Base-by-base conservation (phyloP, 2,329 filamentous ascomycete species). In the Zymoseptoria passerinii region DNA sequence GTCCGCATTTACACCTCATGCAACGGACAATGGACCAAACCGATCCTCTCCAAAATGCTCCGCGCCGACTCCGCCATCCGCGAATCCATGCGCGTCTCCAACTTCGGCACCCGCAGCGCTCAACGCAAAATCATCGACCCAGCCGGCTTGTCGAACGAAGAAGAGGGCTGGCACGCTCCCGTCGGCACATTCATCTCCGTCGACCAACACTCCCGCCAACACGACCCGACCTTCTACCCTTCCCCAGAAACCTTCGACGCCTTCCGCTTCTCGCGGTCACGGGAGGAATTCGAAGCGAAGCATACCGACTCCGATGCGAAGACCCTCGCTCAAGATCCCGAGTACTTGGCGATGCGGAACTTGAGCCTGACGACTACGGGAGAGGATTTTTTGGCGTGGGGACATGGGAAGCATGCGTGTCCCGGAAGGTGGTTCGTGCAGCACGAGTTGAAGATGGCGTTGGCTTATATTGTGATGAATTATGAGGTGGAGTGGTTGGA, bases 401-500 rank as follows among this genome's bases (percentile, higher is more conserved):
- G 68, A 3, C 66, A 69, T 55, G 69, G 69, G 2, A 62, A 62
- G 50, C 68, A 70, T 62, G 65, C 67, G n/a, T 72, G 68, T 57
- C 73, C 74, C 6, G 73, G 73, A 3, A 68, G 74, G 1, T 76
- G 60, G 23, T 60, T 62, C 44, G 56, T 59, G 4, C 55, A 58
- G 44, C 57, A 60, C 7, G 60, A 62, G 23, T 49, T 62, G 50
- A 62, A 75, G 59, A 71, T 75, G 61, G 62, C 73, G 18, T 63
- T 75, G 28, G 70, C 70, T 0, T 63, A 74, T 55, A 54, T 75
- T 28, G 60, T 74, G 8, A 67, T 73, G 56, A 68, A 75, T 56
- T 75, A 75, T 55, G 72, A 75, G 19, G 64, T 75, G 29, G 66
- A 71, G 58, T 10, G 52, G 10, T 48, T 68, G 52, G 50, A 58